Base-by-base conservation (phyloP, 2,329 filamentous ascomycete genomes). In the Botrytis fragariae region DNA sequence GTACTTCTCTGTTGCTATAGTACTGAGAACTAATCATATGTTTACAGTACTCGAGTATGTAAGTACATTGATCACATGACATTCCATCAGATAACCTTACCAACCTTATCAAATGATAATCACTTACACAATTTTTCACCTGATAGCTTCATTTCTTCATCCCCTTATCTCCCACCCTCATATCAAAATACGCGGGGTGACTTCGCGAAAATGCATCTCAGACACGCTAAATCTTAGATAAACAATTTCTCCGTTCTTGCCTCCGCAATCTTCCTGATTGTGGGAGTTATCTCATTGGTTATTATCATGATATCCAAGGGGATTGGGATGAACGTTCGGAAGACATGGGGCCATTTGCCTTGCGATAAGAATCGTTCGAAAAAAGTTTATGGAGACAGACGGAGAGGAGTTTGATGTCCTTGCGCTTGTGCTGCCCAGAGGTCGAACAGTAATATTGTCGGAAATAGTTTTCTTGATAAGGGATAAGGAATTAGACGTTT, bases 81-180 rank as follows among this genome's bases (percentile, higher is more conserved):
- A 20, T 7, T 6, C 22, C 32, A 37, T 14, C 7, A 45, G 42
- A 45, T 45, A 39, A 45, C 39, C 61, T 65, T 37, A 25, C 48
- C 20, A 37, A 48, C 25, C 51, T 54, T 54, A 54, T 54, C 51
- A 54, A 45, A 16, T 35, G 62, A 25, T 48, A 32, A 35, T 48
- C 44, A 8, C 63, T 65, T 65, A 65, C 63, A 65, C 63, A 35
- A 48, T 65, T 37, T 37, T 65, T 65, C 63, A 65, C 63, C 44
- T 65, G 44, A 65, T 65, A 65, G 44, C 63, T 65, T 65, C 63
- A 62, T 62, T 62, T 42, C 37, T 18, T 29, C 37, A 29, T 37
- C 29, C 12, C 44, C 63, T 65, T 65, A 65, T 65, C 63, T 65
- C 44, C 39, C n/a, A 4, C 16, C n/a, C 1, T 29, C 60, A 9